Evolutionary conservation across 1,139 yeast species (phyloP), one percentile per base, ranked within the genome.

Genomic region (Debaryomyces udenii): DNA sequence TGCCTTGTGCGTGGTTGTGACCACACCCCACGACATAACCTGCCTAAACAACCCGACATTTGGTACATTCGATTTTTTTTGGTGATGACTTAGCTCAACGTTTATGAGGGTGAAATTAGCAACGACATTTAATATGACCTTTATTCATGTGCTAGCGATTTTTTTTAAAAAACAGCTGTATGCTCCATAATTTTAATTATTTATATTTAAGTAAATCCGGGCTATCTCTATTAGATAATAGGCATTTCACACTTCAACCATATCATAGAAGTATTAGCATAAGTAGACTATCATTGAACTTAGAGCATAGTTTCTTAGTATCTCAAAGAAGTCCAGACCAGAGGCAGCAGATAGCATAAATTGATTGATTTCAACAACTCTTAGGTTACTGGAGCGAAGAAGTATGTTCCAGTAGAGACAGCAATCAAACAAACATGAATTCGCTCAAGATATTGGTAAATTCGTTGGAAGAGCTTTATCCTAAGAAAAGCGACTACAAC

Each of bases 391-490:
- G 13, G n/a, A 20, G 22, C 26, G 24, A 16, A 34, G 28, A 23
- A 32, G 37, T 16, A 34, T 34, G 37, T 10, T 14, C 16, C 23
- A 33, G 27, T 34, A 34, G 24, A 34, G 4, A 11, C 3, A 5
- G 24, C 13, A 27, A 24, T 15, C 11, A 34, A 29, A 14, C 24
- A 33, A 41, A 28, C 35, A 69, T 69, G 76, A 70, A 70, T 51
- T 67, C 73, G 27, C 59, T 70, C 35, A 70, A 68, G 44, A 52
- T 66, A 23, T 47, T 70, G 37, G 74, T 68, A 37, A 58, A 57
- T 46, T 68, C 74, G 28, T 51, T 70, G 43, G 75, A 70, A 42
- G 55, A 51, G 34, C 48, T 66, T 35, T 64, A 62, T 43, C 65
- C 72, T 35, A 49, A 44, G 18, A 46, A 41, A 35, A 34, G 28